Evolutionary conservation across 2,329 filamentous ascomycete species (phyloP), one percentile per base, ranked within the genome.

Genomic region (Plectosphaerella cucumerina): DNA sequence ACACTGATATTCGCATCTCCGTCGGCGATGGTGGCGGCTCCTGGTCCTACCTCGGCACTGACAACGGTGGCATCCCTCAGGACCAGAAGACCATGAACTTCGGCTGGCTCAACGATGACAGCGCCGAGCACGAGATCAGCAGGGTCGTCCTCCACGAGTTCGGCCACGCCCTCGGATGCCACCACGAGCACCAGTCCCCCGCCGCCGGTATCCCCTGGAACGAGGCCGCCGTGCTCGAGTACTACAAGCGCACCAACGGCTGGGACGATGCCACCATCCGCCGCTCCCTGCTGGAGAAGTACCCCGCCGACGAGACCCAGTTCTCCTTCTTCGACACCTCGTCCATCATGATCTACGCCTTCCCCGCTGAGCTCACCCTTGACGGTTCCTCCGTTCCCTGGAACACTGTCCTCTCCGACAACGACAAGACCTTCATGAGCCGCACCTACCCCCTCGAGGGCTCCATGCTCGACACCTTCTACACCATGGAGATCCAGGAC

Each of bases 111-210:
- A 34, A 52, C n/a, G 57, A 62, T 22, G 34, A 51, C 26, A 55
- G 52, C 2, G n/a, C 43, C 10, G 58, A 57, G 12, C 43, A 49
- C 2, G 52, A 59, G 31, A 57, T 59, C 51, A 51, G 50, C 10
- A 47, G 58, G 11, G 51, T 54, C 6, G 50, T 59, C 12, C 48
- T 56, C 12, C 62, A 65, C 51, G 61, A 65, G 50, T 64, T 65
- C 26, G 62, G 62, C 21, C 62, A 65, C 42, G 62, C 60, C 4
- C 46, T 65, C 11, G 61, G 61, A 34, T 62, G 59, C 46, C 49
- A 60, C 22, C 62, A 65, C 50, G 60, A 65, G 56, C 62, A 64
- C 48, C 49, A 56, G 33, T 56, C 52, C 8, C 61, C 60, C 2
- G 53, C 54, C 10, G 54, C 50, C 8, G 39, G 31, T 11, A 60